These are phyloP conservation scores for Penicillium oxalicum DNA, from an alignment of 2,329 filamentous ascomycete genomes.

Conservation along the genomic window DNA sequence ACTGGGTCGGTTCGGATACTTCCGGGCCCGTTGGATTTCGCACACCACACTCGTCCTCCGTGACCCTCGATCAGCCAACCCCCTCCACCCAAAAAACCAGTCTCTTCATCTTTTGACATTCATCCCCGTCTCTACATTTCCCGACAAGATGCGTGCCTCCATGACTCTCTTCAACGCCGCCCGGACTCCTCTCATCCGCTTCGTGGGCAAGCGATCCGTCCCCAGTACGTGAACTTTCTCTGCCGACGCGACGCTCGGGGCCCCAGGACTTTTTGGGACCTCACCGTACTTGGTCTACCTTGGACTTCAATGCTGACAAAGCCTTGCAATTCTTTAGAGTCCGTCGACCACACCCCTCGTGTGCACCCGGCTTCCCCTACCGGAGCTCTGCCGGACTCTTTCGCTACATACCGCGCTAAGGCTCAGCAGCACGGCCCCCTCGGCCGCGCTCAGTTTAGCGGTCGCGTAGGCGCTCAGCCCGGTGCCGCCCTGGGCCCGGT, in stretches of 20 bases:
- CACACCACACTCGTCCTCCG: conserved; percentile 12
- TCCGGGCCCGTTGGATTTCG: conserved; percentile 25
- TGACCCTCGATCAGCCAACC: conserved; percentile 8
- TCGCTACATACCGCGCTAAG: conserved; percentile 57
- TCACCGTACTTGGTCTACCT: background rate
- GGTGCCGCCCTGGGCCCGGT: conserved; percentile 70
- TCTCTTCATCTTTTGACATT: too few species aligned
- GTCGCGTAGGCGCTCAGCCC: conserved; percentile 52
- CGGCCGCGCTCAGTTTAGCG: conserved; percentile 32
- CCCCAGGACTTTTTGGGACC: too few species aligned
- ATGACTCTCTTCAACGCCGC: conserved; percentile 37
- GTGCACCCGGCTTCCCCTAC: conserved; percentile 54
- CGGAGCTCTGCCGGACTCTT: conserved; percentile 53
- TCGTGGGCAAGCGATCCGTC: conserved; percentile 43
- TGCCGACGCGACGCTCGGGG: background rate
- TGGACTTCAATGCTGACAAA: conserved; percentile 10
- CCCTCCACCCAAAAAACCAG: conserved; percentile 4
- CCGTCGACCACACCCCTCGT: conserved; percentile 51
- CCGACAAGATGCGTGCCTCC: conserved; percentile 39
- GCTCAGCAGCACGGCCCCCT: conserved; percentile 62
- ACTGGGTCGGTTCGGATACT: conserved; percentile 26
- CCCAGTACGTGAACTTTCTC: conserved; percentile 34
- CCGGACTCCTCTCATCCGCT: conserved; percentile 46
- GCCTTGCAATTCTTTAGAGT: conserved; percentile 24
- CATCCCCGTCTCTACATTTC: background rate